A percentile compares a stretch with the other conserved stretches of the same genome.
phyloP scores from a whole-genome alignment of 2,329 filamentous ascomycete species.

The Fusarium tuaranense region DNA sequence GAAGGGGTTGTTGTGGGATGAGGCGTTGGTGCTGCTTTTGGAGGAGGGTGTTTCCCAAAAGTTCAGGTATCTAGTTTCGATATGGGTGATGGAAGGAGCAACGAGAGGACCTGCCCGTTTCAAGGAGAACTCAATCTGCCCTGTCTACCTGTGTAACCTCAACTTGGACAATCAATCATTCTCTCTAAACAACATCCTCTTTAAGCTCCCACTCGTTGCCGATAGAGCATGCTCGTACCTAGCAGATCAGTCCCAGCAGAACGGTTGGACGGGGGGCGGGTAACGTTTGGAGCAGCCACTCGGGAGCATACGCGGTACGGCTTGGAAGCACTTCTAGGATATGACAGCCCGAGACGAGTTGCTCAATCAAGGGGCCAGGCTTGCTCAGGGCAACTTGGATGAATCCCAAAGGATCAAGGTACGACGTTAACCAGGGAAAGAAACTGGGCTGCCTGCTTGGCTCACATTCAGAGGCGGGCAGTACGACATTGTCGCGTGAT shows the following conservation, averaged over 20 bases:
- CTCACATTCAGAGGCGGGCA: slow-evolving; percentile 25
- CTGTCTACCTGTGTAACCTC: not conserved
- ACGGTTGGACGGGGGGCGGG: slow-evolving; percentile 29
- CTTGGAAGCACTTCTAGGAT: slow-evolving; percentile 4
- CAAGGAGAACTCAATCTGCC: not conserved
- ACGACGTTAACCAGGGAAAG: slow-evolving; percentile 2
- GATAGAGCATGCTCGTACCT: not conserved
- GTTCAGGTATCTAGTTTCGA: not conserved
- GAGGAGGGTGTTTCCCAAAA: not conserved
- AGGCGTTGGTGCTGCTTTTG: not conserved
- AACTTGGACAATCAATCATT: not conserved
- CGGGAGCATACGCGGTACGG: slow-evolving; percentile 25
- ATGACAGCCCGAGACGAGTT: slow-evolving; percentile 24
- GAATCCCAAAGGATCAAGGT: slow-evolving; percentile 10
- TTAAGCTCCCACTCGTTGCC: slow-evolving; percentile 4
- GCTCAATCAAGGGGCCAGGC: slow-evolving; percentile 24
- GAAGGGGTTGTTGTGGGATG: not conserved
- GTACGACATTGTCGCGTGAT: slow-evolving; percentile 45
- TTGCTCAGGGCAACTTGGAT: not conserved
- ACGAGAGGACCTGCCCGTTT: not conserved
- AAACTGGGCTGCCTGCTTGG: slow-evolving; percentile 31
- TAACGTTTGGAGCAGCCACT: slow-evolving; percentile 25
- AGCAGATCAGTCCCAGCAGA: slow-evolving; percentile 33
- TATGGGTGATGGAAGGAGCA: not conserved
- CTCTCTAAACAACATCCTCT: not conserved